Conservation (phyloP, 2,329 filamentous ascomycete genomes). For the Cordyceps farinosa region DNA sequence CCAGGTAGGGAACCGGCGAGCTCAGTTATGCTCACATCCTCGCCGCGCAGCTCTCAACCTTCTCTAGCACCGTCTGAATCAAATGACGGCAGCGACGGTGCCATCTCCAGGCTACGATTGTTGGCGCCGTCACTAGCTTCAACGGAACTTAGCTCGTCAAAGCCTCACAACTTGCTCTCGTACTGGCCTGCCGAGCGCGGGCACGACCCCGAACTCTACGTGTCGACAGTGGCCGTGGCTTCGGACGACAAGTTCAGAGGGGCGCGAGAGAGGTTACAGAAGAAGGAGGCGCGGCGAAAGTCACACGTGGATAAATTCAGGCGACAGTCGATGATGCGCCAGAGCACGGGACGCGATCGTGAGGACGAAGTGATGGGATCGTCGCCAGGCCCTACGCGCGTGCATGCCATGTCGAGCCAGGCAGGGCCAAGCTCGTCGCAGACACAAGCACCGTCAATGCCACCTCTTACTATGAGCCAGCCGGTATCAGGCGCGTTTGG, state of each 20-base stretch:
- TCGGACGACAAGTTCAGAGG: constrained; percentile 34
- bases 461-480: constrained; percentile 44
- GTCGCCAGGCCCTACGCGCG: constrained; percentile 21
- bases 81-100: constrained; percentile 24
- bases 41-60: constrained; percentile 1
- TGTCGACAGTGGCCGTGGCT: constrained; percentile 37
- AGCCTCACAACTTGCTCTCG: constrained; percentile 31
- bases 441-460: constrained; percentile 27
- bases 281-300: constrained; percentile 32
- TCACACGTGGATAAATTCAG: constrained; percentile 34
- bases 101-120: constrained; percentile 34
- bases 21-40: constrained; percentile 17
- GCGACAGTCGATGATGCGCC: constrained; percentile 29
- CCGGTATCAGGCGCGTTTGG: constrained; percentile 45
- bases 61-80: neutral
- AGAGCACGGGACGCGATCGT: constrained; percentile 18
- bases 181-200: constrained; percentile 40
- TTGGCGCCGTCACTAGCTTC: constrained; percentile 31
- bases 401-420: constrained; percentile 37
- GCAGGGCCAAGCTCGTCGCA: constrained; percentile 34
- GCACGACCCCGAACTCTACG: constrained; percentile 32
- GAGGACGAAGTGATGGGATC: constrained; percentile 12
- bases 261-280: constrained; percentile 32
- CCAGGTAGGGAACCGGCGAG: constrained; percentile 12
- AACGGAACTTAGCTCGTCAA: constrained; percentile 26